Percentiles rank a stretch among this genome's conserved stretches.
Evolutionary conservation across 2,329 filamentous ascomycete genomes (phyloP).

Genomic region (Daldinia sp.): DNA sequence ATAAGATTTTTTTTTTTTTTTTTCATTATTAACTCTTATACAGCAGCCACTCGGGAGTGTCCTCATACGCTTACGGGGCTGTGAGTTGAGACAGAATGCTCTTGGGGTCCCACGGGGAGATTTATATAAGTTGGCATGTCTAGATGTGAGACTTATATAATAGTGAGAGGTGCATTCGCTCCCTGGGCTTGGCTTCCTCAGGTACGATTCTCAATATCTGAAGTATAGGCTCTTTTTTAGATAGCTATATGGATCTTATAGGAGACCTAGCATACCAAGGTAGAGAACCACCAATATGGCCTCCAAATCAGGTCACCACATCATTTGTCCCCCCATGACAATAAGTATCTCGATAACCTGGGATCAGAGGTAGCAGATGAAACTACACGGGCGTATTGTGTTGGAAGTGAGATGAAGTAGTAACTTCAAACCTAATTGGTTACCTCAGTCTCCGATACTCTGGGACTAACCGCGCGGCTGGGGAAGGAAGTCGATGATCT

Average conservation of each 20-base stretch:
- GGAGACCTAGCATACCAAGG: neutral
- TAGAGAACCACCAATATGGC: neutral
- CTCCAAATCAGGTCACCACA: neutral
- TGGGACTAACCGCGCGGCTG: conserved; percentile 15
- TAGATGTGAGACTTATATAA: neutral
- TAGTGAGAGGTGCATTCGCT: neutral
- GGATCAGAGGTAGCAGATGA: neutral
- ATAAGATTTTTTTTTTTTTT: no score
- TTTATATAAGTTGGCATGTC: no score
- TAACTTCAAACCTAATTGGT: neutral
- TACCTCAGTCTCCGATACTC: conserved; percentile 3
- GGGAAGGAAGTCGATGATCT: conserved; percentile 8
- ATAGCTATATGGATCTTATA: neutral
- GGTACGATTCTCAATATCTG: neutral
- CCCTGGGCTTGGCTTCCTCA: neutral
- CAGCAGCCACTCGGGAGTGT: no score
- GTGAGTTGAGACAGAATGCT: no score
- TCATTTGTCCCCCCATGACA: neutral
- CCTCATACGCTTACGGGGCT: no score
- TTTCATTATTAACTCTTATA: no score
- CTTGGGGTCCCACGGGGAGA: no score
- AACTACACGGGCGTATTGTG: neutral
- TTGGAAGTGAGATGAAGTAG: neutral
- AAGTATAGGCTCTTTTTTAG: neutral
- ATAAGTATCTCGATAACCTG: neutral